These are phyloP conservation scores for Stagonosporopsis cucurbitacearum DNA, from an alignment of 2,329 filamentous ascomycete genomes.

Conservation along the genomic window DNA sequence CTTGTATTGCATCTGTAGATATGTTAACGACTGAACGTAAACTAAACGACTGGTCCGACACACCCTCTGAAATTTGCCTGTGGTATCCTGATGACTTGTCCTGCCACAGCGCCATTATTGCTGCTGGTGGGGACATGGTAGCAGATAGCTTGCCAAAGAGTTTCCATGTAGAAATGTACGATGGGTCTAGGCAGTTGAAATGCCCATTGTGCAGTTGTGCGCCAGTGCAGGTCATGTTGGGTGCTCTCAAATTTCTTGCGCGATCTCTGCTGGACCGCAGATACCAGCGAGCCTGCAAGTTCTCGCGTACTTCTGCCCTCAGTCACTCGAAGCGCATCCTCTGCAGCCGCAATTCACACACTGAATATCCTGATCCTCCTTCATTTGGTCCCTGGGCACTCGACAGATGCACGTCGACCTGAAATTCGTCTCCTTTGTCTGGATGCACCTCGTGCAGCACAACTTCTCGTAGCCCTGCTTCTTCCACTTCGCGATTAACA, in stretches of 20 bases:
- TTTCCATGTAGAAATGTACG: not conserved
- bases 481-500: conserved; percentile 99
- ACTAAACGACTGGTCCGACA: conserved; percentile 26
- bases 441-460: conserved; percentile 93
- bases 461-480: conserved; percentile 99
- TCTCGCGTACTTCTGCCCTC: conserved; percentile 16
- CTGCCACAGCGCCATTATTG: not conserved
- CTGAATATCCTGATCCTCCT: conserved; percentile 87
- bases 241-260: not conserved
- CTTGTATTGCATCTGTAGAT: conserved; percentile 32
- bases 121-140: not conserved
- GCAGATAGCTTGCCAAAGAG: not conserved
- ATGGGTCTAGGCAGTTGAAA: not conserved
- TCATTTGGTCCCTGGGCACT: conserved; percentile 86
- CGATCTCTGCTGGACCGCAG: not conserved
- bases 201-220: not conserved
- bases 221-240: no score
- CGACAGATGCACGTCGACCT: conserved; percentile 97
- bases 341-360: conserved; percentile 95
- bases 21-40: conserved; percentile 30
- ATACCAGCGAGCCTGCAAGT: not conserved
- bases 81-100: not conserved
- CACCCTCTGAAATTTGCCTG: conserved; percentile 22
- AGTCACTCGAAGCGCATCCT: conserved; percentile 88
- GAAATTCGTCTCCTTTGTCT: conserved; percentile 99